Conservation (phyloP, 2,329 filamentous ascomycete genomes). For the Ophiocordyceps camponoti-rufipedis region DNA sequence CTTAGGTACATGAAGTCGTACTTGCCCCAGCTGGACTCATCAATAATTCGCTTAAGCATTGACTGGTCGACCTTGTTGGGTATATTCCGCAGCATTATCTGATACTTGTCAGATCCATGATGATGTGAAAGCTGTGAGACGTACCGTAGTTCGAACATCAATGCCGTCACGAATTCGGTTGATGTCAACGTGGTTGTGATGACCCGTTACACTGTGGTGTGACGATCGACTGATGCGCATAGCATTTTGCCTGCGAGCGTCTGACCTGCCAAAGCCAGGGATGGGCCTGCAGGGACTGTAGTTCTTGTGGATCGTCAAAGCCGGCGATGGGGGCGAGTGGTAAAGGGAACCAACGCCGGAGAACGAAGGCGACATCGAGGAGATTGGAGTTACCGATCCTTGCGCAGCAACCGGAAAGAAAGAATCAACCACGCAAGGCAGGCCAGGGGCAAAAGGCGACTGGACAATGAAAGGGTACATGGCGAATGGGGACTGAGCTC, state of each 20-base stretch:
- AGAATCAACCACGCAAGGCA: constrained; percentile 13
- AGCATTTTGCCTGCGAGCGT: constrained; percentile 30
- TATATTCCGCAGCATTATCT: constrained; percentile 95
- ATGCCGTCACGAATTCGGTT: constrained; percentile 42
- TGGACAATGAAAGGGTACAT: constrained; percentile 17
- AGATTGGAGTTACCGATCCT: constrained; percentile 8
- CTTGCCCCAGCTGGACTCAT: constrained; percentile 59
- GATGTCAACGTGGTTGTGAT: constrained; percentile 46
- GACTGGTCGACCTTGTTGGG: constrained; percentile 73
- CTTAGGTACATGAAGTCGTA: constrained; percentile 94
- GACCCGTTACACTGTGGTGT: constrained; percentile 27
- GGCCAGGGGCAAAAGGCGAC: constrained; percentile 9
- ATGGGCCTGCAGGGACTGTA: constrained; percentile 21
- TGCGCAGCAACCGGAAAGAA: constrained; percentile 4
- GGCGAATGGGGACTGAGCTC: constrained; percentile 8
- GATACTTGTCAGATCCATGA: constrained; percentile 2
- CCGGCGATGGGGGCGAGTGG: constrained; percentile 15
- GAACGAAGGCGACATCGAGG: constrained; percentile 12
- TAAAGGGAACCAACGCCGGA: constrained; percentile 12
- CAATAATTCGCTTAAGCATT: constrained; percentile 62
- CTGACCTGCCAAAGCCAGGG: constrained; percentile 14
- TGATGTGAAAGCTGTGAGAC: constrained; percentile 8
- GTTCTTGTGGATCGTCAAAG: constrained; percentile 16
- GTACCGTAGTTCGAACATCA: constrained; percentile 59
- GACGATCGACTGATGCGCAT: constrained; percentile 25